Base-by-base conservation (phyloP, 768 basidiomycete species). In the Lanmaoa rubissima region DNA sequence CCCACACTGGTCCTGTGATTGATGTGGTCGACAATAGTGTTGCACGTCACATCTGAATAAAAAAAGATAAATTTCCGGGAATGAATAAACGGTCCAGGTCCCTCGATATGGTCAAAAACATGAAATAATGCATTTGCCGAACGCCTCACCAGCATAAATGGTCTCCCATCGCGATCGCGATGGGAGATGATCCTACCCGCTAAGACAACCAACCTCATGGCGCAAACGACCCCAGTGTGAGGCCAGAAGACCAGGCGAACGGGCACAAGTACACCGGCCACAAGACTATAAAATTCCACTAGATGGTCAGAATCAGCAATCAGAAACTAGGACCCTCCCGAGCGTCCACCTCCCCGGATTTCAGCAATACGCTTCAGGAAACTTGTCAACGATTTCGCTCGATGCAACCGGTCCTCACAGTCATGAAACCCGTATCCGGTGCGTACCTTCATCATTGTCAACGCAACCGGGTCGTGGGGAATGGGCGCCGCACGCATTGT, bases 41-140 rank as follows among this genome's bases (percentile, higher is more conserved):
- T 46, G 60, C 56, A 59, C 38, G 54, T 68, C 67, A 63, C 48
- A 57, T 61, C 60, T 57, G 57, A 41, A 60, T 24, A 31, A 31
- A 60, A 57, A 59, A 57, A 52, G 56, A 45, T 56, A 58, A 52
- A 57, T 58, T 61, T 60, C 53, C 65, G 48, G 54, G 66, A 61
- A 70, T 63, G 62, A 70, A 68, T 42, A 54, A 56, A 58, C 44
- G 53, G 59, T 64, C 57, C 54, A 61, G 64, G 53, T 52, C 65
- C 55, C 62, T 67, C 66, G 59, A 71, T 65, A 69, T 60, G 58
- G 67, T 58, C 61, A 65, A 65, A 53, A 54, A 55, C 51, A 65
- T 58, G 52, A 62, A 64, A 59, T 62, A 56, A 54, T 42, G 51
- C 49, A 56, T 53, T 68, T 65, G 57, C 64, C 64, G 63, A 58